These are phyloP conservation scores for Neurospora sp. DNA, from an alignment of 2,329 filamentous ascomycete species.

Conservation along the genomic window DNA sequence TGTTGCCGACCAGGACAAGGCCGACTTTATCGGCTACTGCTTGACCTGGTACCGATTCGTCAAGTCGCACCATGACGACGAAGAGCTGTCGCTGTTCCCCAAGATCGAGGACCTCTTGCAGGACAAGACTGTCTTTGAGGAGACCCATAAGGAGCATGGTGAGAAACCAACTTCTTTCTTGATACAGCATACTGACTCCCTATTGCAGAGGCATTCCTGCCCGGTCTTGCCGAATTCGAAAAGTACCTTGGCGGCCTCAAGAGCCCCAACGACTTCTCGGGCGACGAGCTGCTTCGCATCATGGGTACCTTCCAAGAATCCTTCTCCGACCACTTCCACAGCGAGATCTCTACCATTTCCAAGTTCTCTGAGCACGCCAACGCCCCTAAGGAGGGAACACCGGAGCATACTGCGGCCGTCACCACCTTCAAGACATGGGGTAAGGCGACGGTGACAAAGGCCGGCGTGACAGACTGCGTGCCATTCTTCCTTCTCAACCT, in stretches of 20 bases:
- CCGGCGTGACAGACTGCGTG: conserved; percentile 47
- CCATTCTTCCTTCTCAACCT: conserved; percentile 57
- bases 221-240: conserved; percentile 40
- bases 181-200: not conserved
- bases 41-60: conserved; percentile 50
- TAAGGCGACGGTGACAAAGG: conserved; percentile 53
- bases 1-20: conserved; percentile 39
- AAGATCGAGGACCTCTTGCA: conserved; percentile 41
- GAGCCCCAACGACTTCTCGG: conserved; percentile 32
- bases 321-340: conserved; percentile 47
- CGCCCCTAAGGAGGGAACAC: conserved; percentile 36
- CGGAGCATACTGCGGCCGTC: conserved; percentile 34
- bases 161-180: conserved; percentile 9
- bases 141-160: conserved; percentile 47
- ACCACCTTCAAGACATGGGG: conserved; percentile 50
- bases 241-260: conserved; percentile 37
- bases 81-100: conserved; percentile 46
- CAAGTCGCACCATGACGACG: conserved; percentile 49
- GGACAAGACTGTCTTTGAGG: conserved; percentile 39
- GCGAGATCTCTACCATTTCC: conserved; percentile 43
- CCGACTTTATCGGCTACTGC: conserved; percentile 47
- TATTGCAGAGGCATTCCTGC: conserved; percentile 35
- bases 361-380: conserved; percentile 38
- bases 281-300: conserved; percentile 34
- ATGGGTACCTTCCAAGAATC: conserved; percentile 39